phyloP scores from a whole-genome alignment of 306 rosid genomes.

The Casuarina glauca region DNA sequence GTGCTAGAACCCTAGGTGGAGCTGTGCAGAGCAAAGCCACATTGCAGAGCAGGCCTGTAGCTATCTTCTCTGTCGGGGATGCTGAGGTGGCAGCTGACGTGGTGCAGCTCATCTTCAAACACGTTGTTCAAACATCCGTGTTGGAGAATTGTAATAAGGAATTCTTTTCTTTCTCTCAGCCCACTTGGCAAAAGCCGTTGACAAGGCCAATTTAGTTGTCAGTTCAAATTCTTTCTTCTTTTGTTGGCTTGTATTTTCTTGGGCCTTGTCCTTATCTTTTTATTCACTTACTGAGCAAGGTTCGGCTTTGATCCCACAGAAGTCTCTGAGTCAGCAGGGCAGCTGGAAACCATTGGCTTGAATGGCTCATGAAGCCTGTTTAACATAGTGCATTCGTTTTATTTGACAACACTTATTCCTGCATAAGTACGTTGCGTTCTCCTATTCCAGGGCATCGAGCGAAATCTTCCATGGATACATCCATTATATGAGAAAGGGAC shows the following conservation, averaged over 20 bases:
- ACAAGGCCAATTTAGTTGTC: slow-evolving; percentile 74
- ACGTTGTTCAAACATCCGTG: too few relatives aligned
- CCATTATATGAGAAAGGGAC: slow-evolving; percentile 92
- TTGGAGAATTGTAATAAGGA: too few relatives aligned
- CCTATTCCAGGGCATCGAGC: slow-evolving; percentile 99
- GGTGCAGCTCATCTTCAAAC: too few relatives aligned
- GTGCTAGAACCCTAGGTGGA: too few relatives aligned
- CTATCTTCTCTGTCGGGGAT: too few relatives aligned
- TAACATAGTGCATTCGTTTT: slow-evolving; percentile 13
- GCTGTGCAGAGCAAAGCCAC: too few relatives aligned
- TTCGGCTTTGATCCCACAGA: slow-evolving; percentile 41
- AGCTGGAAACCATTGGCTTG: slow-evolving; percentile 64
- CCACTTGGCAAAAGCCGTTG: slow-evolving; percentile 81
- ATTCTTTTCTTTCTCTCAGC: slow-evolving; percentile 15
- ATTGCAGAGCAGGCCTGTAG: too few relatives aligned
- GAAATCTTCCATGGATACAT: slow-evolving; percentile 96
- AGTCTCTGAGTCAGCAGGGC: slow-evolving; percentile 48
- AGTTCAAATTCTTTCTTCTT: slow-evolving; percentile 60
- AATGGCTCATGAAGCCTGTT: slow-evolving; percentile 96
- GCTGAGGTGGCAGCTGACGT: too few relatives aligned
- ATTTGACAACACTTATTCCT: slow-evolving; percentile 3
- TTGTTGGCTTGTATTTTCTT: slow-evolving; percentile 37
- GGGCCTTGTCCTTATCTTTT: slow-evolving; percentile 35
- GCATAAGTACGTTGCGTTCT: slow-evolving; percentile 83
- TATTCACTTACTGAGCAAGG: slow-evolving; percentile 41